These are phyloP conservation scores for Starmerella bombi DNA, from an alignment of 805 yeast genomes.

Conservation along the genomic window DNA sequence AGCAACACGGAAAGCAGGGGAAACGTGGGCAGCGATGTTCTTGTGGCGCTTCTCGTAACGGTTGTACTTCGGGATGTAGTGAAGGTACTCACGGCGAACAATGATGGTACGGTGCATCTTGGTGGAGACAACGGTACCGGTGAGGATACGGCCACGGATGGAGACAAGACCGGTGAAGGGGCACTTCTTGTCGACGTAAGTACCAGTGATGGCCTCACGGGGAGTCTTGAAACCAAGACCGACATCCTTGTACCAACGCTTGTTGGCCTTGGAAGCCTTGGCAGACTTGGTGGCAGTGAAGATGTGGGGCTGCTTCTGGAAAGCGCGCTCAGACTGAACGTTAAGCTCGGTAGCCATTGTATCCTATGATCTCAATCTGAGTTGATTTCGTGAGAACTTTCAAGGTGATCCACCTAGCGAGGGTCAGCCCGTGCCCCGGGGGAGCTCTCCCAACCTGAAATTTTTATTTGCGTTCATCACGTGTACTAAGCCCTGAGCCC, in stretches of 20 bases:
- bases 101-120: conserved; percentile 99
- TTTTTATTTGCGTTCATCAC: conserved; percentile 7
- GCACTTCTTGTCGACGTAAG: conserved; percentile 99
- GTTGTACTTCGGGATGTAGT: conserved; percentile 99
- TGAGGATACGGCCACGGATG: conserved; percentile 98
- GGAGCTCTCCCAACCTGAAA: conserved; percentile 2
- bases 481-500: conserved; percentile 18
- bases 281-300: conserved; percentile 98
- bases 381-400: conserved; percentile 14
- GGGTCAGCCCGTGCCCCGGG: conserved; percentile 11
- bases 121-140: conserved; percentile 99
- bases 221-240: conserved; percentile 99
- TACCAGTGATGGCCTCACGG: conserved; percentile 93
- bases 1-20: conserved; percentile 99
- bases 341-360: conserved; percentile 97
- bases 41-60: conserved; percentile 99
- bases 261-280: conserved; percentile 96
- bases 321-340: conserved; percentile 99
- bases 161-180: conserved; percentile 96
- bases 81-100: conserved; percentile 99
- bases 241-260: conserved; percentile 99
- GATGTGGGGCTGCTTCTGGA: conserved; percentile 99
- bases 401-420: conserved; percentile 3
- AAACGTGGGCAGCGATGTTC: conserved; percentile 98
- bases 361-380: conserved; percentile 16